Conservation (phyloP, 2,329 filamentous ascomycete species). For the Westerdykella aurantiaca region DNA sequence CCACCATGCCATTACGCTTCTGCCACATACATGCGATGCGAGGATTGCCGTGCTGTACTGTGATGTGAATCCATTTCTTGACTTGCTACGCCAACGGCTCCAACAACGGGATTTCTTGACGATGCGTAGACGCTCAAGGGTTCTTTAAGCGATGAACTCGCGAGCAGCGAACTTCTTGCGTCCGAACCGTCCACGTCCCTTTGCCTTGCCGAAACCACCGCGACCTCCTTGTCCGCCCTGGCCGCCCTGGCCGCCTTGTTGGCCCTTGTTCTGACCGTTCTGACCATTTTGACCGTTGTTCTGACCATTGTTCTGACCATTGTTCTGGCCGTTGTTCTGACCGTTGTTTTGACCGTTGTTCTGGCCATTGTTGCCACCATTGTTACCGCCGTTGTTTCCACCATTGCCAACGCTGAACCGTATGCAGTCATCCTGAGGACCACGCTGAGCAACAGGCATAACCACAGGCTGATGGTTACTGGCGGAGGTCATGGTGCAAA, state of each 20-base stretch:
- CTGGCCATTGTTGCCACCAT: constrained; percentile 1
- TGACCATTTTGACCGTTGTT: constrained; percentile 3
- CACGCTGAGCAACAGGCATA: constrained; percentile 54
- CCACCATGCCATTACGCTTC: no score
- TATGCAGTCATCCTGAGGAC: constrained; percentile 50
- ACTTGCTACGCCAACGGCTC: no score
- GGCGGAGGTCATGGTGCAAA: constrained; percentile 49
- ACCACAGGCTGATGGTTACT: constrained; percentile 53
- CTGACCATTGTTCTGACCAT: constrained; percentile 1
- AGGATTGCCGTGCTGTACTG: no score
- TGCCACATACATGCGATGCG: no score
- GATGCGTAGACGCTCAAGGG: no score
- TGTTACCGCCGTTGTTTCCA: constrained; percentile 4
- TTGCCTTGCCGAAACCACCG: constrained; percentile 4
- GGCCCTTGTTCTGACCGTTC: constrained; percentile 3
- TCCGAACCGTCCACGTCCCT: constrained; percentile 20
- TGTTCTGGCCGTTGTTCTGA: background rate
- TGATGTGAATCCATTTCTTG: no score
- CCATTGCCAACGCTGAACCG: constrained; percentile 41
- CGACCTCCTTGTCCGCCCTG: background rate
- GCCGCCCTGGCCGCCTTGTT: background rate
- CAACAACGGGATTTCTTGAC: no score
- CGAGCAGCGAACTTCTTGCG: constrained; percentile 28
- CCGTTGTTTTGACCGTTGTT: constrained; percentile 6
- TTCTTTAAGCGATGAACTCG: constrained; percentile 27